Percentiles rank a stretch among this genome's conserved stretches.
Evolutionary conservation across 208 protist species (phyloP).

Genomic region (Histomonas meleagridis): DNA sequence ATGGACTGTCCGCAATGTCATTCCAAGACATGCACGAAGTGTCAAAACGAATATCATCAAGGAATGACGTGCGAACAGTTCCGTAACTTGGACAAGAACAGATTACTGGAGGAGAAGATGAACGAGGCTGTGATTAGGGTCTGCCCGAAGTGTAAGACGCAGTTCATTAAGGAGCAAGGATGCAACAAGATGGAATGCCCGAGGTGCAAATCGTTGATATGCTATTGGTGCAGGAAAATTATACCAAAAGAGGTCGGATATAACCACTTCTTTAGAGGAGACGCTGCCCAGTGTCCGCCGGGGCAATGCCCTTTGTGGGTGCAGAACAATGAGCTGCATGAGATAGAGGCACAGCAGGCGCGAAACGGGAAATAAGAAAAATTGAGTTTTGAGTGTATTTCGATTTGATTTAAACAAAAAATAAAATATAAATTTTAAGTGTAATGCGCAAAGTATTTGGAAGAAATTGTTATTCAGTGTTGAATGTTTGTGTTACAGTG

Average conservation of each 20-base stretch:
- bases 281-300: not conserved
- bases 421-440: too few relatives aligned
- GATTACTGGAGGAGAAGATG: not conserved
- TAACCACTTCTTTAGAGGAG: not conserved
- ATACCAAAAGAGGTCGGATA: slow-evolving; percentile 25
- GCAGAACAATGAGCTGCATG: not conserved
- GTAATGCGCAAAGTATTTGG: too few relatives aligned
- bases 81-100: not conserved
- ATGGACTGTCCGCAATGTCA: slow-evolving; percentile 14
- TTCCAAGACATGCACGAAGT: not conserved
- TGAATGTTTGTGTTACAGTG: too few relatives aligned
- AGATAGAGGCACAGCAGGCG: not conserved
- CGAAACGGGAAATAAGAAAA: too few relatives aligned
- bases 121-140: not conserved
- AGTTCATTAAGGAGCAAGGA: slow-evolving; percentile 29
- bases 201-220: not conserved
- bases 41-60: not conserved
- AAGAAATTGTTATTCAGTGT: too few relatives aligned
- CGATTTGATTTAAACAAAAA: too few relatives aligned
- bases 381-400: too few relatives aligned
- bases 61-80: not conserved
- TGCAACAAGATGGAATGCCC: slow-evolving; percentile 31
- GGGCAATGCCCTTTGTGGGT: not conserved
- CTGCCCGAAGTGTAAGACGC: not conserved
- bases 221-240: slow-evolving; percentile 20